Conservation (phyloP, 2,329 filamentous ascomycete species). For the Fusarium sp. region DNA sequence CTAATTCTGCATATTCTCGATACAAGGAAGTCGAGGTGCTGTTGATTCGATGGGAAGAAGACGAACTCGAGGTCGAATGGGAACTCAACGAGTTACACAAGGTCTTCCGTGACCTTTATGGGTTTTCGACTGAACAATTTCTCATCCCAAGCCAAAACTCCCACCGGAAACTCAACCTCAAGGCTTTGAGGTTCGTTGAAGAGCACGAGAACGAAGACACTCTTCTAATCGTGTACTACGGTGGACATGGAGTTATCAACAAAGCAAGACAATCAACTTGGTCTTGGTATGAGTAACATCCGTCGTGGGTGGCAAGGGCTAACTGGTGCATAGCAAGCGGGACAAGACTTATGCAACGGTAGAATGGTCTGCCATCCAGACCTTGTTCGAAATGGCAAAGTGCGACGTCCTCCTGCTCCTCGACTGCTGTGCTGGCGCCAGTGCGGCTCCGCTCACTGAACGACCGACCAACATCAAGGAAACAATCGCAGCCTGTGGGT, state of each 20-base stretch:
- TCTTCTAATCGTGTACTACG: conserved; percentile 42
- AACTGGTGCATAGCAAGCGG: conserved; percentile 27
- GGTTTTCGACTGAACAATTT: conserved; percentile 36
- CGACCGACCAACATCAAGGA: conserved; percentile 42
- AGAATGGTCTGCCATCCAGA: conserved; percentile 44
- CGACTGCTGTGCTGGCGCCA: conserved; percentile 42
- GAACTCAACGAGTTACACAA: conserved; percentile 37
- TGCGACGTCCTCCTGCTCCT: conserved; percentile 41
- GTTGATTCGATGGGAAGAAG: conserved; percentile 42
- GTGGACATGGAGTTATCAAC: conserved; percentile 40
- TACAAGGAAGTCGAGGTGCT: conserved; percentile 41
- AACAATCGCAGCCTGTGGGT: conserved; percentile 42
- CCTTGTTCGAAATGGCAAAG: conserved; percentile 41
- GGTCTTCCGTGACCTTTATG: conserved; percentile 37
- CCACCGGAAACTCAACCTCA: conserved; percentile 39
- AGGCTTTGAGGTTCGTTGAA: conserved; percentile 39
- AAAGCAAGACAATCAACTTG: conserved; percentile 42
- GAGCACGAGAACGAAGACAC: conserved; percentile 42
- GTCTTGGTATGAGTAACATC: conserved; percentile 33
- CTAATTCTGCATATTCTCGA: conserved; percentile 41
- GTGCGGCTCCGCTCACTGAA: conserved; percentile 40
- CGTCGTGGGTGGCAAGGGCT: conserved; percentile 5
- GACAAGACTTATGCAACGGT: conserved; percentile 41
- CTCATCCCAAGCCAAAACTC: conserved; percentile 41
- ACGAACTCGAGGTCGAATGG: conserved; percentile 40